A percentile compares a stretch with the other conserved stretches of the same genome.
Conservation (phyloP, 768 basidiomycete species). For the Paxillus involutus region DNA sequence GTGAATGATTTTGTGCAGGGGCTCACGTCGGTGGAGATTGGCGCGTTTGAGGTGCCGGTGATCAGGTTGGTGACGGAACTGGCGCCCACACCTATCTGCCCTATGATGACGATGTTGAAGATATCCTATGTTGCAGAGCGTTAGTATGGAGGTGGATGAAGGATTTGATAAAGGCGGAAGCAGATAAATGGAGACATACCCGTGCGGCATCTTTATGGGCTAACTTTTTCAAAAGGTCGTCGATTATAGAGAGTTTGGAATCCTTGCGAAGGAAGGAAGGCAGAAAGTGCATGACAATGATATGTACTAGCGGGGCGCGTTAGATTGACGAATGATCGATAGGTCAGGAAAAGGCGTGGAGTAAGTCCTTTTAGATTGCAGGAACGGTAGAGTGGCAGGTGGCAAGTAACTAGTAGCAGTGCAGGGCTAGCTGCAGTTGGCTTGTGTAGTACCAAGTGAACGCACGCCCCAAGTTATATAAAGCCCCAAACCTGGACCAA, state of each 20-base stretch:
- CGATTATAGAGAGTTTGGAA: slow-evolving; percentile 21
- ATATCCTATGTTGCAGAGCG: slow-evolving; percentile 15
- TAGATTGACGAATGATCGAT: neutral
- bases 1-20: slow-evolving; percentile 27
- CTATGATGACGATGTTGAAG: slow-evolving; percentile 31
- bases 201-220: slow-evolving; percentile 17
- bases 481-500: neutral
- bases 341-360: neutral
- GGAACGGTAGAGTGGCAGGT: neutral
- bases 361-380: neutral
- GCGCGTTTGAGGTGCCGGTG: slow-evolving; percentile 13
- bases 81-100: slow-evolving; percentile 33
- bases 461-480: neutral
- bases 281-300: slow-evolving; percentile 25
- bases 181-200: slow-evolving; percentile 9
- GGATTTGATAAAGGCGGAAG: neutral
- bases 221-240: slow-evolving; percentile 23
- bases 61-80: slow-evolving; percentile 44
- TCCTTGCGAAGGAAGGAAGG: slow-evolving; percentile 27
- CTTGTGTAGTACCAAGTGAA: neutral
- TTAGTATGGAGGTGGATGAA: neutral
- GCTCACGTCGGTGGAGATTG: slow-evolving; percentile 28
- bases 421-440: neutral
- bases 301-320: neutral
- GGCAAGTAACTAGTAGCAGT: too few relatives aligned